Base-by-base conservation (phyloP, 257 asterid genomes). In the Euphrasia confusa region DNA sequence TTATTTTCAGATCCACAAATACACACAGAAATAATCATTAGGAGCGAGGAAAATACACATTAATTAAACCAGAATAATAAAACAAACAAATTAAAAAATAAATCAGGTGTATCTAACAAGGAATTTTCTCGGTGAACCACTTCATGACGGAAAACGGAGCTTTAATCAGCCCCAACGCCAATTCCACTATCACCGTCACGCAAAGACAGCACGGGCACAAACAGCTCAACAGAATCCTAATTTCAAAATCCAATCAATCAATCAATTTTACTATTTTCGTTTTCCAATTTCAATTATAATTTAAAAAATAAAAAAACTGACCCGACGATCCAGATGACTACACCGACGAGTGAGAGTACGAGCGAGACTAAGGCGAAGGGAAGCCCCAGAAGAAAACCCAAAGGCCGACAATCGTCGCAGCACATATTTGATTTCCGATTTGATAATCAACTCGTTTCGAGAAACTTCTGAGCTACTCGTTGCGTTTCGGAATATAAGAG, bases 151-250 rank as follows among this genome's bases (percentile, higher is more conserved):
- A 75, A 65, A 84, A 78, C 0, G 93, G 93, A 63, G 89, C 95
- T 68, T 82, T 83, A 40, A 89, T 80, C 49, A 89, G 65, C 50
- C 62, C 62, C 5, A 89, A 1, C 0, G 95, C 96, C 59, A 84
- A 21, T 70, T 89, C 95, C 1, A 86, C 85, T 2, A 89, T 48
- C 61, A 79, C 84, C 66, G 89, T 86, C 69, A 83, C 93, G 60
- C 95, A 86, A 59, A 83, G 58, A 77, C 93, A 86, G 44, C 95
- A 89, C 4, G 96, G 96, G 30, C 96, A 89, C 75, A 89, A 7
- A 64, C 90, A 86, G 72, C 87, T 82, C 84, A 89, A 55, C 58
- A 14, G 0, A 2, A 74, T 81, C 77, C 96, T 88, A 88, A 27
- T 21, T 21, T 1, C 24, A 21, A 0, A 21, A 21, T 21, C 24